Evolutionary conservation across 2,329 filamentous ascomycete species (phyloP), one percentile per base, ranked within the genome.

Genomic region (Emydomyces testavorans): DNA sequence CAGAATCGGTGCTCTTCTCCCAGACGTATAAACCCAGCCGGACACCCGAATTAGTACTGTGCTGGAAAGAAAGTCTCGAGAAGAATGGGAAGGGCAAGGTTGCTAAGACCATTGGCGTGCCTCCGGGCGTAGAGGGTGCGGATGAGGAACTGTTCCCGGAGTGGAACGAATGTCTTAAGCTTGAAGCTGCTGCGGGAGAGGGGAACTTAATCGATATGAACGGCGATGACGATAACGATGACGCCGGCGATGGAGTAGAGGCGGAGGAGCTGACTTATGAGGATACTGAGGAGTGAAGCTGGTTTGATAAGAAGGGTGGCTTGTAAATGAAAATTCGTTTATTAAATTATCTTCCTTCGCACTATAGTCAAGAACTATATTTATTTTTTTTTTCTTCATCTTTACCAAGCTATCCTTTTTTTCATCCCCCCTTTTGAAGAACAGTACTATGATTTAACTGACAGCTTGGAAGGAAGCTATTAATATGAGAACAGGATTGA

Each of bases 11-110:
- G 0, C 74, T 98, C 23, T 94, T 96, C 64, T 80, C 87, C 3
- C 90, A 96, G 68, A 98, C 90, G 2, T 98, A 96, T 69, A 92
- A 89, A 71, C 92, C 92, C 0, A 89, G 83, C 53, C 65, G 81
- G 23, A 78, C 86, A 11, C 69, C 75, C 1, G 75, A 72, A 1
- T 73, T 88, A 0, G 87, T 85, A 4, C 73, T 74, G 51, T 69
- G 78, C 52, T 98, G 90, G 92, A 95, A 94, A 69, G 76, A 80
- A 52, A 78, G 72, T 26, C 67, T 98, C 41, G 89, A 95, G 64
- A 85, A 86, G 68, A 76, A 74, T 46, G 90, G 90, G 64, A 94
- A 93, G 73, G 77, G 75, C 8, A 86, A 92, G 56, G 83, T 96
- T 3, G 79, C 84, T 8, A 83, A 90, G 68, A 74, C 88, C 43